Evolutionary conservation across 192 early-diverging fungal species (phyloP).

Genomic region (Rhizophagus clarus): DNA sequence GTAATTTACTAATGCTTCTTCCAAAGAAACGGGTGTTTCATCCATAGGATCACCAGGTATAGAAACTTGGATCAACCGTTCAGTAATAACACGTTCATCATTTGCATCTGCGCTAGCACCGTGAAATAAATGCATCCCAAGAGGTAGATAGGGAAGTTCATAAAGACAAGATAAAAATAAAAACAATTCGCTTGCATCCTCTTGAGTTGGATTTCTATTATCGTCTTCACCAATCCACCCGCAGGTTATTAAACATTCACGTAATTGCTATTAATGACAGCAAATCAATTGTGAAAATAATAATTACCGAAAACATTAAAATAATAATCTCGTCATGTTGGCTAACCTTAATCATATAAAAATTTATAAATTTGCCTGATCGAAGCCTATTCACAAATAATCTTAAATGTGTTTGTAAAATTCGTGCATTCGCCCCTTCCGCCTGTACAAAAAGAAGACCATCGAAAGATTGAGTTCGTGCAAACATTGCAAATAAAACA

Average conservation of each 20-base stretch:
- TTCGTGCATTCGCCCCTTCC: constrained; percentile 42
- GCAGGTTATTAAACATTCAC: constrained; percentile 7
- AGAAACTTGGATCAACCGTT: constrained; percentile 59
- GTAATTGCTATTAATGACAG: constrained; percentile 21
- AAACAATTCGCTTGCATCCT: constrained; percentile 72
- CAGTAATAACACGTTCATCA: constrained; percentile 68
- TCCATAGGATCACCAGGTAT: constrained; percentile 39
- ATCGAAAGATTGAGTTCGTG: constrained; percentile 58
- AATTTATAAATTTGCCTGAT: constrained; percentile 57
- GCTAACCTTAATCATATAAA: constrained; percentile 50
- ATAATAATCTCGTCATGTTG: background rate
- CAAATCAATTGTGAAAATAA: constrained; percentile 5
- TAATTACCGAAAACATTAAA: background rate
- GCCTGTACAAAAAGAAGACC: constrained; percentile 55
- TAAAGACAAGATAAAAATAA: constrained; percentile 66
- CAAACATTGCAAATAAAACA: constrained; percentile 70
- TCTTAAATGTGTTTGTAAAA: constrained; percentile 53
- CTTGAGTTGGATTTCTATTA: constrained; percentile 46
- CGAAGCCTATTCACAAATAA: constrained; percentile 65
- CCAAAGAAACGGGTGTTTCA: constrained; percentile 44
- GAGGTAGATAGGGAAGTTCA: constrained; percentile 67
- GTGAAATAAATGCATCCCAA: constrained; percentile 67
- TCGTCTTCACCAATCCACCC: constrained; percentile 31
- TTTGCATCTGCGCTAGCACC: constrained; percentile 64
- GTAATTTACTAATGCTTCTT: constrained; percentile 56